Conservation (phyloP, 2,329 filamentous ascomycete genomes). For the Dothideomycetes sp. region DNA sequence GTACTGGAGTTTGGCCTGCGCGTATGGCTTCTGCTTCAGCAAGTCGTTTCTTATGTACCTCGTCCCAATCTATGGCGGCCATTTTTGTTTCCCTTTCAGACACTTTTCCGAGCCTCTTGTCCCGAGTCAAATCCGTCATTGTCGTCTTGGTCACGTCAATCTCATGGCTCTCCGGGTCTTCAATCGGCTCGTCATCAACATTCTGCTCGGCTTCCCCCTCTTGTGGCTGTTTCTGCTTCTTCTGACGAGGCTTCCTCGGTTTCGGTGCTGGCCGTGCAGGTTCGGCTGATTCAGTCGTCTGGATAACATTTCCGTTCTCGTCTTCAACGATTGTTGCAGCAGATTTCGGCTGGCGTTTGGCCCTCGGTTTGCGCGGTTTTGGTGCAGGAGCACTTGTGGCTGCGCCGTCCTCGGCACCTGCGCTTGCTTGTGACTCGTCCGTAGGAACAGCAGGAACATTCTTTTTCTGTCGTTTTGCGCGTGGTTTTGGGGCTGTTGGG, state of each 20-base stretch:
- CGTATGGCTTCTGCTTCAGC: constrained; percentile 28
- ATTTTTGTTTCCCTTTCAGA: constrained; percentile 68
- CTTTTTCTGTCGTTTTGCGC: constrained; percentile 12
- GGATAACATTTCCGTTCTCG: constrained; percentile 4
- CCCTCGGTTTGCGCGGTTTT: constrained; percentile 5
- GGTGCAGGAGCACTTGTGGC: constrained; percentile 1
- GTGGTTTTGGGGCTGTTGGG: constrained; percentile 1
- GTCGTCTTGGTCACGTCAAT: constrained; percentile 60
- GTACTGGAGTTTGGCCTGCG: constrained; percentile 10
- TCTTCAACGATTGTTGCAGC: constrained; percentile 7
- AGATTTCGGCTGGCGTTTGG: constrained; percentile 7
- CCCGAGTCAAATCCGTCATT: constrained; percentile 64
- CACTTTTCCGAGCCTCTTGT: constrained; percentile 52
- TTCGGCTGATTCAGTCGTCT: not conserved
- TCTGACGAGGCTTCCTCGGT: constrained; percentile 8
- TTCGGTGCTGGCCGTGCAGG: not conserved
- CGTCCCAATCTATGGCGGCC: constrained; percentile 53
- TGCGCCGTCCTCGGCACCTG: not conserved
- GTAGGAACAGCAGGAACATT: not conserved
- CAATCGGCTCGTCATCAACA: constrained; percentile 18
- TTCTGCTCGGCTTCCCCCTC: constrained; percentile 14
- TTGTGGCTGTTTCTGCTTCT: constrained; percentile 16
- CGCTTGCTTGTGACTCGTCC: constrained; percentile 1
- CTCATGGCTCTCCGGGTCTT: constrained; percentile 27
- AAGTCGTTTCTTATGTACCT: constrained; percentile 34